Conservation (phyloP, 176 grass and related monocot genomes). For the bread wheat (Triticum aestivum) region DNA sequence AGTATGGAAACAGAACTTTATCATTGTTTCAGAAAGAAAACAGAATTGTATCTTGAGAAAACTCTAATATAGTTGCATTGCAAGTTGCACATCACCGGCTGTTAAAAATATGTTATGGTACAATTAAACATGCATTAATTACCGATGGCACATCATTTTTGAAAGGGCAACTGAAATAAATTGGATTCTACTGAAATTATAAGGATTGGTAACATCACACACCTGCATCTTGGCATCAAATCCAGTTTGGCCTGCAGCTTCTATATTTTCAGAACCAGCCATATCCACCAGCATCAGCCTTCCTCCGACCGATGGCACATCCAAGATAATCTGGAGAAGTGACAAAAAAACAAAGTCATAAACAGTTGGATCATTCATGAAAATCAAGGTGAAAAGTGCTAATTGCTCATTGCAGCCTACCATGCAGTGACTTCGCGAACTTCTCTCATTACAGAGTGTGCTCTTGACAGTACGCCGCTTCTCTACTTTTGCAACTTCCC, state of each 20-base stretch:
- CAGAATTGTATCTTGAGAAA: neutral
- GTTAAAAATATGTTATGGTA: neutral
- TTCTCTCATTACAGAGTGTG: constrained; percentile 88
- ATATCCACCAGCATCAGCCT: constrained; percentile 94
- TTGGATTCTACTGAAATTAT: neutral
- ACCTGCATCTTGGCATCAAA: constrained; percentile 99
- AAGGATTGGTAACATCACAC: neutral
- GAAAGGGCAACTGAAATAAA: neutral
- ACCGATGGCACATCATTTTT: neutral
- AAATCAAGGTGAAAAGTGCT: neutral
- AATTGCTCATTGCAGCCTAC: constrained; percentile 42
- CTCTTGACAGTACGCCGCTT: constrained; percentile 80
- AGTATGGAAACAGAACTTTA: neutral
- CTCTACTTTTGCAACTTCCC: constrained; percentile 89
- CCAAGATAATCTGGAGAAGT: constrained; percentile 71
- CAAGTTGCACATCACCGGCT: neutral
- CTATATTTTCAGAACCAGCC: constrained; percentile 97
- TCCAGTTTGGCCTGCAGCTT: constrained; percentile 83
- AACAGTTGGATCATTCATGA: neutral
- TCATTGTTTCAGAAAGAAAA: neutral
- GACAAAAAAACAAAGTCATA: neutral
- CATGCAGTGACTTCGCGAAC: constrained; percentile 87
- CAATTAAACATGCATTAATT: neutral
- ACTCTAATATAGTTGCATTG: neutral
- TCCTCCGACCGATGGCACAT: constrained; percentile 92